Percentiles rank a stretch among this genome's conserved stretches.
phyloP scores from a whole-genome alignment of 1,139 yeast genomes.

The Candida sp. region DNA sequence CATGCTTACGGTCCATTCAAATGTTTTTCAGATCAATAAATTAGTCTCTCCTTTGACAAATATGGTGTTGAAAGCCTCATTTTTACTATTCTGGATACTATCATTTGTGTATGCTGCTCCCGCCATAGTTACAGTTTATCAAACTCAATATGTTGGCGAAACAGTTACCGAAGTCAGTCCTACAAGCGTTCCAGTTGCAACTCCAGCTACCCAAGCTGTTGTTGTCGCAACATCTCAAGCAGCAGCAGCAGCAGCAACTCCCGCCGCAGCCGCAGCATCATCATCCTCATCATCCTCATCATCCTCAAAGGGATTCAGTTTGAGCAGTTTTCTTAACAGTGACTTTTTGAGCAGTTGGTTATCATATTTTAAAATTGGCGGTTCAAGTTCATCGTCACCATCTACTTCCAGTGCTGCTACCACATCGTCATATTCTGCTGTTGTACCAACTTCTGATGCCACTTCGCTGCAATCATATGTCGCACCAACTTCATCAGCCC shows the following conservation, averaged over 20 bases:
- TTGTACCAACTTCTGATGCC: neutral
- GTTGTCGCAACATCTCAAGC: constrained; percentile 3
- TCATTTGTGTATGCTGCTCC: constrained; percentile 19
- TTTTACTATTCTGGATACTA: neutral
- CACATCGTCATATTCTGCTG: constrained; percentile 4
- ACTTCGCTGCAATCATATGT: neutral
- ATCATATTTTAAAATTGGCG: neutral
- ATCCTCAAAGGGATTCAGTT: neutral
- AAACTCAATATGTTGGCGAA: constrained; percentile 13
- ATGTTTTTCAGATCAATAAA: neutral
- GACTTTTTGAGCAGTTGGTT: neutral
- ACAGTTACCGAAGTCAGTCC: constrained; percentile 7
- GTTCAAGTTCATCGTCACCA: neutral
- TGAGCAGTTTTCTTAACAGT: constrained; percentile 2
- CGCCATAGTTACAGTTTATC: constrained; percentile 20
- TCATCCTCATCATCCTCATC: neutral
- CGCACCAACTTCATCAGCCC: too few species aligned
- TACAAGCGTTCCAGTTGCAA: neutral
- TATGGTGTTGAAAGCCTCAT: neutral
- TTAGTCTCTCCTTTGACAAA: neutral
- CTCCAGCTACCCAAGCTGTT: constrained; percentile 5
- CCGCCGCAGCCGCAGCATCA: neutral
- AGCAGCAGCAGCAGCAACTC: constrained; percentile 6
- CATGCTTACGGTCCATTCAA: neutral
- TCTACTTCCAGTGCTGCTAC: constrained; percentile 8